phyloP scores from a whole-genome alignment of 768 basidiomycete genomes.

The Russula brevipes region DNA sequence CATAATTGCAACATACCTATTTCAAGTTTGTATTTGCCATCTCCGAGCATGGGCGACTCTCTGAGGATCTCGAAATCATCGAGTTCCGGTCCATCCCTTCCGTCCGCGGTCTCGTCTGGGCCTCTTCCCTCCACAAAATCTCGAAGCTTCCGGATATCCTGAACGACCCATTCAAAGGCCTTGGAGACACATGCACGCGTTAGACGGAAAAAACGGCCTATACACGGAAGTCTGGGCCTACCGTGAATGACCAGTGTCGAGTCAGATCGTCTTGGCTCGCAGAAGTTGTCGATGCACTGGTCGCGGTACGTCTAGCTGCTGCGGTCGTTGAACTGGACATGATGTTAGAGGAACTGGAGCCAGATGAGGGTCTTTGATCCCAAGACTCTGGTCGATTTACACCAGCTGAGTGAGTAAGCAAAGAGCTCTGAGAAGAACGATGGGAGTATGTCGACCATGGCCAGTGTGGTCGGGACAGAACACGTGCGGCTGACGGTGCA shows the following conservation, averaged over 20 bases:
- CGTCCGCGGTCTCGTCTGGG: slow-evolving; percentile 28
- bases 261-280: slow-evolving; percentile 43
- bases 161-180: slow-evolving; percentile 72
- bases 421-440: slow-evolving; percentile 32
- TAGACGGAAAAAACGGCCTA: not conserved
- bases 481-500: slow-evolving; percentile 8
- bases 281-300: slow-evolving; percentile 20
- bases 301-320: slow-evolving; percentile 14
- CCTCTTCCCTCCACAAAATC: slow-evolving; percentile 48
- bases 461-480: slow-evolving; percentile 47
- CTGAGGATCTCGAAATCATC: slow-evolving; percentile 57
- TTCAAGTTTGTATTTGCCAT: slow-evolving; percentile 68
- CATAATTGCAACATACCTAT: slow-evolving; percentile 41
- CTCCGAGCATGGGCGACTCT: slow-evolving; percentile 61
- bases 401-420: slow-evolving; percentile 29
- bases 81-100: slow-evolving; percentile 31
- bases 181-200: slow-evolving; percentile 25
- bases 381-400: slow-evolving; percentile 28
- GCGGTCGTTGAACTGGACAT: slow-evolving; percentile 24
- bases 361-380: slow-evolving; percentile 30
- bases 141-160: slow-evolving; percentile 50
- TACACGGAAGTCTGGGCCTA: slow-evolving; percentile 29
- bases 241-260: slow-evolving; percentile 62
- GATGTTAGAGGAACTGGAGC: slow-evolving; percentile 27
- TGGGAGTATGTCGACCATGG: slow-evolving; percentile 46